Evolutionary conservation across 257 asterid genomes (phyloP), one percentile per base, ranked within the genome.

Genomic region (Vinca minor): DNA sequence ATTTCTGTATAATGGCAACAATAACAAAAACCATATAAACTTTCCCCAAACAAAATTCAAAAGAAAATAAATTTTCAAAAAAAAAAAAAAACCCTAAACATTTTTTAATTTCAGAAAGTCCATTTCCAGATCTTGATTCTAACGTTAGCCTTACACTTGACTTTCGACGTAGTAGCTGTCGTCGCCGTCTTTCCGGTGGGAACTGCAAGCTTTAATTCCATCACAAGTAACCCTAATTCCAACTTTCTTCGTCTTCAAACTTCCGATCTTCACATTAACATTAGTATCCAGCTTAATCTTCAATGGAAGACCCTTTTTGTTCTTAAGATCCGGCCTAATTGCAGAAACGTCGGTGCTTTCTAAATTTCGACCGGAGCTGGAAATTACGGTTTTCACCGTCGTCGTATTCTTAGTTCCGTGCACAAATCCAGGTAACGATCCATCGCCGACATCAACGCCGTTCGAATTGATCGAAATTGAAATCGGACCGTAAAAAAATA

Each of bases 221-320:
- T 69, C 66, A 5, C 97, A 90, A 48, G 66, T 72, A 28, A 90
- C 90, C 59, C 92, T 83, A 35, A 93, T 71, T 57, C 59, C 78
- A 44, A 89, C 76, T 66, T 82, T 89, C 77, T 72, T 82, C 61
- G 92, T 84, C 58, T 84, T 76, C 61, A 85, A n/a, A 41, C 63
- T 71, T 46, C 97, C 94, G 15, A 85, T 53, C 73, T 85, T 86
- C 53, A 70, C 81, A 72, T 68, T 83, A 63, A 89, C 89, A 64
- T 85, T 87, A 4, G 97, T 81, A 36, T 89, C 89, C 73, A 93
- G 29, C 70, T 73, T 78, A 36, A 93, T 63, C 76, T 79, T 81
- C 68, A 89, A 28, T 21, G 90, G 81, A 56, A 93, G 61, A 44
- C 59, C 26, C 1, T 64, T 89, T 73, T 63, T 76, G 55, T 79